phyloP scores from a whole-genome alignment of 176 grass and related monocot species.

The Pharus latifolius region DNA sequence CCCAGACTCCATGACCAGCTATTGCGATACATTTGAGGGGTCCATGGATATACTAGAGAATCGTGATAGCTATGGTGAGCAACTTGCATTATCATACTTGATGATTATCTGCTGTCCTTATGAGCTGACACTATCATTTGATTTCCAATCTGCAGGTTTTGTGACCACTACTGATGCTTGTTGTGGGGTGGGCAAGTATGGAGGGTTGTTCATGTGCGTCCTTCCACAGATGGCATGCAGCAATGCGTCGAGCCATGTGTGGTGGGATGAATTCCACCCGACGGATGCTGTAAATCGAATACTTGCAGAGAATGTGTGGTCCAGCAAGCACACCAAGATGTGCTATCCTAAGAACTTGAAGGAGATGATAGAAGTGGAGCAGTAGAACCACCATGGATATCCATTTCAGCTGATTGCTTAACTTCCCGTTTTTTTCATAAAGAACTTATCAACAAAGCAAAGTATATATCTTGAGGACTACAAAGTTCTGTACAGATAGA shows the following conservation, averaged over 20 bases:
- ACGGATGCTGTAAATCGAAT: constrained; percentile 69
- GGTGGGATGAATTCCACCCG: constrained; percentile 87
- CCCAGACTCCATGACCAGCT: constrained; percentile 44
- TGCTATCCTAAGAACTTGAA: constrained; percentile 64
- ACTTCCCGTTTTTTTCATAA: background rate
- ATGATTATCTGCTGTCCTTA: background rate
- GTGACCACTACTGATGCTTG: constrained; percentile 59
- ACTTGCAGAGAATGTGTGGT: constrained; percentile 72
- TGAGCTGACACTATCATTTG: background rate
- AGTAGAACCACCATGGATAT: constrained; percentile 24
- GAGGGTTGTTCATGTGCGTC: constrained; percentile 69
- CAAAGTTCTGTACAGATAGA: background rate
- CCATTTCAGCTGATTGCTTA: constrained; percentile 6
- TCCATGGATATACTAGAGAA: constrained; percentile 75
- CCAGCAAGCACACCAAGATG: constrained; percentile 52
- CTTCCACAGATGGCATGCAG: constrained; percentile 81
- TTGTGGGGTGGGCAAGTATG: constrained; percentile 65
- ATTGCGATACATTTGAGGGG: constrained; percentile 66
- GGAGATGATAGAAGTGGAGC: constrained; percentile 35
- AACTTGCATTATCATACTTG: constrained; percentile 8
- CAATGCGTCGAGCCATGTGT: constrained; percentile 68
- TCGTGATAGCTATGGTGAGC: constrained; percentile 45
- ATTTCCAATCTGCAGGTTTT: constrained; percentile 41
- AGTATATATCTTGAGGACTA: background rate
- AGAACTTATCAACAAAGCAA: background rate